phyloP scores from a whole-genome alignment of 2,329 filamentous ascomycete species.

The Pezicula radicicola region DNA sequence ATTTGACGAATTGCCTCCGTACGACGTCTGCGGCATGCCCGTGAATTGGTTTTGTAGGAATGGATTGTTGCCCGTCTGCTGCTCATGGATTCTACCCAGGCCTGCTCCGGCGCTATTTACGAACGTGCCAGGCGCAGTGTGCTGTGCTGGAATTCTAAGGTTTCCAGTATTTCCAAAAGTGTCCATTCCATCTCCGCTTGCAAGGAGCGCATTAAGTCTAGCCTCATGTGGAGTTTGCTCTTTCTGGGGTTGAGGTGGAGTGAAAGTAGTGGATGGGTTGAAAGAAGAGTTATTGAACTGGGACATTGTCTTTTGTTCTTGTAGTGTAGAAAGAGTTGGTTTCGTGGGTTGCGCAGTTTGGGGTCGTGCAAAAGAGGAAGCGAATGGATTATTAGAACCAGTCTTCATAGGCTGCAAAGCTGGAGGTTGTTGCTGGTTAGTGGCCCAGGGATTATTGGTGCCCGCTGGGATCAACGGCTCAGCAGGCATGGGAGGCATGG shows the following conservation, averaged over 20 bases:
- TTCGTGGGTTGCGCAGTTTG: conserved; percentile 55
- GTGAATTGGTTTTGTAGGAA: conserved; percentile 85
- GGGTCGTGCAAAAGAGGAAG: conserved; percentile 64
- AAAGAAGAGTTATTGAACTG: conserved; percentile 34
- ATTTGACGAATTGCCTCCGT: conserved; percentile 36
- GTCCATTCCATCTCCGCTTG: conserved; percentile 88
- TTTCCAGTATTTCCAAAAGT: conserved; percentile 98
- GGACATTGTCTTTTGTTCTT: conserved; percentile 77
- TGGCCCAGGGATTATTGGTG: conserved; percentile 93
- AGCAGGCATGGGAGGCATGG: conserved; percentile 63
- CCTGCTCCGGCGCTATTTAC: conserved; percentile 91
- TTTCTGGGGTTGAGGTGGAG: conserved; percentile 45
- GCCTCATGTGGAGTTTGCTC: conserved; percentile 63
- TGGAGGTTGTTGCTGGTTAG: conserved; percentile 51
- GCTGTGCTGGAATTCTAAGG: conserved; percentile 90
- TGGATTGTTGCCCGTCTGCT: conserved; percentile 74
- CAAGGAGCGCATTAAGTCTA: conserved; percentile 81
- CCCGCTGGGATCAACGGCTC: conserved; percentile 69
- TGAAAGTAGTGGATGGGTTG: conserved; percentile 48
- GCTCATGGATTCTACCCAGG: conserved; percentile 60
- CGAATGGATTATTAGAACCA: conserved; percentile 97
- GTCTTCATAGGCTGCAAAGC: conserved; percentile 80
- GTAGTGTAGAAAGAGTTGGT: conserved; percentile 71
- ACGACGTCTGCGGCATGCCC: conserved; percentile 63
- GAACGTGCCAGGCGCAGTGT: conserved; percentile 93